Evolutionary conservation across 1,284 basidiomycete species (phyloP), one percentile per base, ranked within the genome.

Genomic region (Agroathelia rolfsii): DNA sequence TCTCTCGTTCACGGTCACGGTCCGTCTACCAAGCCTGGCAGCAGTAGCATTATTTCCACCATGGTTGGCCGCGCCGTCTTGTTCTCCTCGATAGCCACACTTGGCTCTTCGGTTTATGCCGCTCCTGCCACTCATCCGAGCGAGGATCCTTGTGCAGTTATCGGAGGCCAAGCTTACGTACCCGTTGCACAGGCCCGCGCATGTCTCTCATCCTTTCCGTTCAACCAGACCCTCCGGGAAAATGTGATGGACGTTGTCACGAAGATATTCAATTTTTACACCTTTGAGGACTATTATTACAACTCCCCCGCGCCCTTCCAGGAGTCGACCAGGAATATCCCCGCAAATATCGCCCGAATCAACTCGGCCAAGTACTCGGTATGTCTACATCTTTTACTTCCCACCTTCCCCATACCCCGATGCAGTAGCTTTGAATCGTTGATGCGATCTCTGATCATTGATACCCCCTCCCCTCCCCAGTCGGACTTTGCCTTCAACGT

Each of bases 401-500:
- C n/a, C n/a, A n/a, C n/a, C n/a, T n/a, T n/a, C n/a, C n/a, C n/a
- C n/a, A n/a, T n/a, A n/a, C n/a, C n/a, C n/a, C n/a, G n/a, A n/a
- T n/a, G n/a, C n/a, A n/a, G n/a, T n/a, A n/a, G n/a, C n/a, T n/a
- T n/a, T n/a, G n/a, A n/a, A n/a, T n/a, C n/a, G n/a, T n/a, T n/a
- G n/a, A n/a, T n/a, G n/a, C n/a, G n/a, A n/a, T n/a, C n/a, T n/a
- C n/a, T n/a, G n/a, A n/a, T n/a, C n/a, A n/a, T n/a, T 28, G 23
- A 36, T 41, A 22, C 34, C 39, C 4, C n/a, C n/a, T n/a, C 6
- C 32, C 32, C 6, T 32, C 32, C 24, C 4, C 34, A 72, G 66
- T 70, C 68, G 2, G 69, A 77, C 42, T 77, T 72, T 38, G 72
- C 76, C 44, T 76, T 79, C 54, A 76, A 71, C 44, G 58, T 57